phyloP scores from a whole-genome alignment of 495 filamentous ascomycete species.

The Tetracladium marchalianum region DNA sequence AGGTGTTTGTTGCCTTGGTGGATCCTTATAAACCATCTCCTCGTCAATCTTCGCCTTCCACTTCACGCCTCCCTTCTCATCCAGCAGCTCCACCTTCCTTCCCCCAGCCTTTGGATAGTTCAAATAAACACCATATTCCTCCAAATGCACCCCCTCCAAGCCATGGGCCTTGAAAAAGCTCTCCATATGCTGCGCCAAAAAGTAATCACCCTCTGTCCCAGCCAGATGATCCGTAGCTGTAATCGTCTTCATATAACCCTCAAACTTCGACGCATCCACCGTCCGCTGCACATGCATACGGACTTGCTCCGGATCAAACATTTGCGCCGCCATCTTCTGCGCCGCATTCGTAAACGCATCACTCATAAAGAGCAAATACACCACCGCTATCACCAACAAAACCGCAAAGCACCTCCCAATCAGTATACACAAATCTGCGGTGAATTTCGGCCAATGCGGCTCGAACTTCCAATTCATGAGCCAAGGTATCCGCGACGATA shows the following conservation, averaged over 20 bases:
- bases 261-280: conserved; percentile 57
- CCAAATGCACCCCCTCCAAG: conserved; percentile 61
- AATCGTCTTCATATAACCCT: conserved; percentile 58
- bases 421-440: conserved; percentile 40
- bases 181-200: conserved; percentile 73
- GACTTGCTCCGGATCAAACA: conserved; percentile 59
- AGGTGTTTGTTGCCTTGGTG: conserved; percentile 48
- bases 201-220: conserved; percentile 80
- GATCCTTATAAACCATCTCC: conserved; percentile 41
- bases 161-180: conserved; percentile 55
- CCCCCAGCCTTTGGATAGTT: conserved; percentile 79
- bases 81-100: conserved; percentile 69
- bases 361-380: conserved; percentile 78
- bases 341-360: conserved; percentile 60
- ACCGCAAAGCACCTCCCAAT: conserved; percentile 64
- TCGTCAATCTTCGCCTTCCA: conserved; percentile 91
- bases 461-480: conserved; percentile 17
- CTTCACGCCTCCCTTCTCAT: conserved; percentile 46
- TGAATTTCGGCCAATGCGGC: conserved; percentile 16
- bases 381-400: conserved; percentile 58
- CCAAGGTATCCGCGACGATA: conserved; percentile 19
- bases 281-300: conserved; percentile 59
- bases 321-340: conserved; percentile 31
- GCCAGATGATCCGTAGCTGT: conserved; percentile 79
- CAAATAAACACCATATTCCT: conserved; percentile 78